Percentiles rank a stretch among this genome's conserved stretches.
These are phyloP conservation scores for Salix udensis DNA, from an alignment of 345 rosid genomes.

Conservation along the genomic window DNA sequence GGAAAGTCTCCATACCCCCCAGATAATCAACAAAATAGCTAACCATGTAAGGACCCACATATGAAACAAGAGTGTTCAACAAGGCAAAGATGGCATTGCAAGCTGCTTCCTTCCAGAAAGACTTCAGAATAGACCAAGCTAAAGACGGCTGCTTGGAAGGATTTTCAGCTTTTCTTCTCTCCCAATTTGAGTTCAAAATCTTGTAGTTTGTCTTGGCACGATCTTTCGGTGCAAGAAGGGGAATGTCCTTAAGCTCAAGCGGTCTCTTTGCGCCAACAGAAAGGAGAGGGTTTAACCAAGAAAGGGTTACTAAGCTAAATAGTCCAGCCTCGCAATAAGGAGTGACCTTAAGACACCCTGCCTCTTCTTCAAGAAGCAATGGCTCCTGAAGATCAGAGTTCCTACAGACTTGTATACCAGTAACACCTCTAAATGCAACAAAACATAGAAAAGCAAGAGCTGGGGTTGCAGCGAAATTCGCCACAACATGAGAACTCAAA, in stretches of 20 bases:
- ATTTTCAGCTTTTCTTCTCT: slow-evolving; percentile 66
- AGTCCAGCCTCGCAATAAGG: slow-evolving; percentile 73
- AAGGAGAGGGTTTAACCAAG: slow-evolving; percentile 94
- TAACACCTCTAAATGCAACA: slow-evolving; percentile 63
- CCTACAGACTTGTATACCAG: slow-evolving; percentile 57
- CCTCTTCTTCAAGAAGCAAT: slow-evolving; percentile 81
- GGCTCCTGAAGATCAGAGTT: slow-evolving; percentile 84
- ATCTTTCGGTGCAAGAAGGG: slow-evolving; percentile 83
- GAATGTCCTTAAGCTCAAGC: slow-evolving; percentile 94
- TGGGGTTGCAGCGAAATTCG: slow-evolving; percentile 74
- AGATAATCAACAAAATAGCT: slow-evolving; percentile 95
- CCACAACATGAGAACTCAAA: slow-evolving; percentile 60
- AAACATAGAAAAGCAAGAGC: slow-evolving; percentile 84
- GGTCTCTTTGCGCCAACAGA: slow-evolving; percentile 91
- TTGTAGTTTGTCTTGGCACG: slow-evolving; percentile 87
- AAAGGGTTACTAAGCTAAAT: slow-evolving; percentile 75
- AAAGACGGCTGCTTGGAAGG: slow-evolving; percentile 80
- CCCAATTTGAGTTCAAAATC: slow-evolving; percentile 83
- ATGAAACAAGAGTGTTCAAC: slow-evolving; percentile 83
- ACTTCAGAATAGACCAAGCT: slow-evolving; percentile 78
- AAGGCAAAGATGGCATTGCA: slow-evolving; percentile 90
- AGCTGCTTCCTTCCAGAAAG: slow-evolving; percentile 98
- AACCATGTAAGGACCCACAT: slow-evolving; percentile 93
- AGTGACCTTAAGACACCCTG: slow-evolving; percentile 77
- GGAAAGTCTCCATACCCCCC: slow-evolving; percentile 80